Base-by-base conservation (phyloP, 2,329 filamentous ascomycete genomes). In the Apiospora aurea region DNA sequence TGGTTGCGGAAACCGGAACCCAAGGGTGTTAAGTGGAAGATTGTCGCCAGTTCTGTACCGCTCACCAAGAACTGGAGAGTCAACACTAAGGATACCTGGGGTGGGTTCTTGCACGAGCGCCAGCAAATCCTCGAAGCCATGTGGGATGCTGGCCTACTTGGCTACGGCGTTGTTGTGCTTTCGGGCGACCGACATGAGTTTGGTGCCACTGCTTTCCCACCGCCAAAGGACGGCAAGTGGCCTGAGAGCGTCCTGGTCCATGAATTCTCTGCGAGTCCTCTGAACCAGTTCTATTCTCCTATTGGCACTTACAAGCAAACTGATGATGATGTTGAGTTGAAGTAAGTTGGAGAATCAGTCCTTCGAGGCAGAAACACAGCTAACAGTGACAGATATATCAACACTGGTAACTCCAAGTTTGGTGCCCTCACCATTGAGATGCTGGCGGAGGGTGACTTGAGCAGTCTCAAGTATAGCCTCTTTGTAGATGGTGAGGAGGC, bases 61-160 rank as follows among this genome's bases (percentile, higher is more conserved):
- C 97, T 99, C 80, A 98, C 96, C 8, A 97, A 97, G 84, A 99
- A 99, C 82, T 99, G 96, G 96, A 92, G 91, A 34, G 90, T 97
- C 75, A 96, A 96, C 75, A 91, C 90, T 2, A 87, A 92, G 73
- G 96, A 99, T 79, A 98, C 96, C 0, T 99, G 96, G 96, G 94
- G 94, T 67, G 96, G 96, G 0, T 98, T 97, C 81, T 86, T 98
- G 1, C 84, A 87, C 68, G 96, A 99, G 84, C 91, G 96, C 21
- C 89, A 88, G 70, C 87, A 86, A 71, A 89, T 98, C 38, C 90
- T 99, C 18, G 93, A 97, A 80, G 93, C 94, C 2, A 97, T 98
- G 89, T 98, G 96, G 95, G 92, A 93, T 73, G 91, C 93, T 0
- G 92, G 94, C n/a, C 85, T 89, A 1, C 89, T 90, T 6, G 93